phyloP scores from a whole-genome alignment of 164 flowering plant genomes.

The Cinnamomum chago region DNA sequence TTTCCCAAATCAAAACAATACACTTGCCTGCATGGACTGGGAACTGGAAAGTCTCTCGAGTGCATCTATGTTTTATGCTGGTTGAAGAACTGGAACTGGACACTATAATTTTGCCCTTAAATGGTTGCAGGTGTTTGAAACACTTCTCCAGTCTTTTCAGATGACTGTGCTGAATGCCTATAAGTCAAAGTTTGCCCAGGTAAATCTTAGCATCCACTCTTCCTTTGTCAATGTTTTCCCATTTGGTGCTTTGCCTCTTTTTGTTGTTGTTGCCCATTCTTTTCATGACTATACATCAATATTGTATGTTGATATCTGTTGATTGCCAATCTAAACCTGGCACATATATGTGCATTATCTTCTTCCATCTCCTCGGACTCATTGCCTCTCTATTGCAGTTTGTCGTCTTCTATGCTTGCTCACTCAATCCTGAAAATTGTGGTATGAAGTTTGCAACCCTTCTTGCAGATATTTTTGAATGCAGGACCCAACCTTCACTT shows the following conservation, averaged over 20 bases:
- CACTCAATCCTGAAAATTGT: conserved; percentile 81
- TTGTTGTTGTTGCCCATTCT: background rate
- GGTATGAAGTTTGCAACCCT: conserved; percentile 50
- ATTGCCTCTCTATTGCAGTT: conserved; percentile 51
- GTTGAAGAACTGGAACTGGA: background rate
- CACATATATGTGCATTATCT: background rate
- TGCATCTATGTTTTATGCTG: background rate
- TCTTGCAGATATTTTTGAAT: conserved; percentile 55
- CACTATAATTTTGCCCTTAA: background rate
- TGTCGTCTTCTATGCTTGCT: conserved; percentile 85
- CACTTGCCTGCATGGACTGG: too few relatives aligned
- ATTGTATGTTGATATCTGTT: background rate
- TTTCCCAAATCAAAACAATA: too few relatives aligned
- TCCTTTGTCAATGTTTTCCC: background rate
- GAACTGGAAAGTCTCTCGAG: background rate
- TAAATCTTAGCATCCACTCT: conserved; percentile 11
- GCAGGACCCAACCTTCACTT: conserved; percentile 21
- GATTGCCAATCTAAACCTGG: too few relatives aligned
- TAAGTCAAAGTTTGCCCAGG: conserved; percentile 96
- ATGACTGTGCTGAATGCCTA: conserved; percentile 55
- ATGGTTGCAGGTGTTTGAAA: conserved; percentile 61
- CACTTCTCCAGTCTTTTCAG: conserved; percentile 68
- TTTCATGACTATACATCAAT: background rate
- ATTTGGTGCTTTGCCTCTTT: background rate
- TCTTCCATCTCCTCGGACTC: background rate